Evolutionary conservation across 1,284 basidiomycete genomes (phyloP).

Genomic region (Thelephora terrestris): DNA sequence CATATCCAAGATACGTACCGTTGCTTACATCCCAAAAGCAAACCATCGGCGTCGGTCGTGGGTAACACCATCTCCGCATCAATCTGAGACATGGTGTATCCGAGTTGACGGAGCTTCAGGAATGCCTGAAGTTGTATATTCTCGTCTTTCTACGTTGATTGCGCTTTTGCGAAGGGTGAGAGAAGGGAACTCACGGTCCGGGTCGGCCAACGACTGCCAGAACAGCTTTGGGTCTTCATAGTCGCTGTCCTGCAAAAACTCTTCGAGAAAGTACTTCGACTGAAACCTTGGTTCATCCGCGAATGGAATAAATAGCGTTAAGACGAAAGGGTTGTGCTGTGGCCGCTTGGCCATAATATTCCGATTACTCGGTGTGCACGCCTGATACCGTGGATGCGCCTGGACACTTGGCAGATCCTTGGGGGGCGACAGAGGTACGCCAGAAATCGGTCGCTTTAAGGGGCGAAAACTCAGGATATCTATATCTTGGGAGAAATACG

Average conservation of each 20-base stretch:
- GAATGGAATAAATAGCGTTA: slow-evolving; percentile 22
- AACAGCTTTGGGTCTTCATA: slow-evolving; percentile 10
- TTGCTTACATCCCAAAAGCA: slow-evolving; percentile 25
- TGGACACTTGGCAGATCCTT: background rate
- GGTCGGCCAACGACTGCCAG: slow-evolving; percentile 31
- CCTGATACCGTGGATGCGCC: slow-evolving; percentile 22
- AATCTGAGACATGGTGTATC: too few relatives aligned
- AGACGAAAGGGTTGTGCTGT: slow-evolving; percentile 5
- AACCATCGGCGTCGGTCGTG: slow-evolving; percentile 10
- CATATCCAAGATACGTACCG: slow-evolving; percentile 15
- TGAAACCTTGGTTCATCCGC: slow-evolving; percentile 27
- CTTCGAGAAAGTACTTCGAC: slow-evolving; percentile 13
- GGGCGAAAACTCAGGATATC: background rate
- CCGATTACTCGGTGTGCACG: slow-evolving; percentile 23
- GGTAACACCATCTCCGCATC: too few relatives aligned
- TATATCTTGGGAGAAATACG: background rate
- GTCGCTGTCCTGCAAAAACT: slow-evolving; percentile 7
- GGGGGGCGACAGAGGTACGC: background rate
- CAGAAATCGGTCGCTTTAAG: background rate
- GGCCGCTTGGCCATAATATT: slow-evolving; percentile 11
- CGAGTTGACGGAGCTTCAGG: too few relatives aligned
- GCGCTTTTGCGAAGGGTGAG: background rate
- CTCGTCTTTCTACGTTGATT: background rate
- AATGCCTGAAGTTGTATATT: too few relatives aligned
- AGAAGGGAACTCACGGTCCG: slow-evolving; percentile 28